Percentiles rank a stretch among this genome's conserved stretches.
These are phyloP conservation scores for Cyclotella cryptica DNA, from an alignment of 108 stramenopile genomes.

Conservation along the genomic window DNA sequence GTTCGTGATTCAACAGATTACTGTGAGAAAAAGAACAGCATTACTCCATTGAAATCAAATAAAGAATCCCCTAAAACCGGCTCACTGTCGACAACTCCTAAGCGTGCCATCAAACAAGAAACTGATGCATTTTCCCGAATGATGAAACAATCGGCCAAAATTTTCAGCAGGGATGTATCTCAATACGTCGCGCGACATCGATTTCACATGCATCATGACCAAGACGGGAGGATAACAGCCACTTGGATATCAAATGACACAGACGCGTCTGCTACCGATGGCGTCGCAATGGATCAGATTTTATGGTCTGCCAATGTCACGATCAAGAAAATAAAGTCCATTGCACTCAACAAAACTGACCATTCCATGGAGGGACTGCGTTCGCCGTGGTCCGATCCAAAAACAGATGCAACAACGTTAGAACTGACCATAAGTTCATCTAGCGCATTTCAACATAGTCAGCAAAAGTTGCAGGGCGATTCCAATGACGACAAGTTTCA, in stretches of 20 bases:
- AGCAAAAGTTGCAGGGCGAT: not conserved
- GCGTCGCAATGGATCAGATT: not conserved
- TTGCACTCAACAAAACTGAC: not conserved
- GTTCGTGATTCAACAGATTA: no score
- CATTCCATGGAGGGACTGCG: not conserved
- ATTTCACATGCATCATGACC: slow-evolving; percentile 51
- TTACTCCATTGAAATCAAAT: no score
- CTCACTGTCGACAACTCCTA: not conserved
- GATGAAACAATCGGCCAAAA: slow-evolving; percentile 57
- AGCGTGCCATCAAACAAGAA: not conserved
- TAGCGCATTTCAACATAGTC: slow-evolving; percentile 21
- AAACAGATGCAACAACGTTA: slow-evolving; percentile 16
- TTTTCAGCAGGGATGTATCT: slow-evolving; percentile 39
- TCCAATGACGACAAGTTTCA: slow-evolving; percentile 1
- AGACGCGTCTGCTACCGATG: not conserved
- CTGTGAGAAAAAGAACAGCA: no score
- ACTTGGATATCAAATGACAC: slow-evolving; percentile 36
- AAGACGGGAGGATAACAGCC: slow-evolving; percentile 36
- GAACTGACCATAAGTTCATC: slow-evolving; percentile 43
- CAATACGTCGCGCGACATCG: slow-evolving; percentile 20
- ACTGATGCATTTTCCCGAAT: slow-evolving; percentile 35
- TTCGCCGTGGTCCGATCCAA: not conserved
- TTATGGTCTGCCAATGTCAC: slow-evolving; percentile 52
- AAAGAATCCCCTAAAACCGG: not conserved
- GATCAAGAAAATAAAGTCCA: slow-evolving; percentile 37